Evolutionary conservation across 352 stramenopile genomes (phyloP), one percentile per base, ranked within the genome.

Genomic region (Phytopythium mirpurense): DNA sequence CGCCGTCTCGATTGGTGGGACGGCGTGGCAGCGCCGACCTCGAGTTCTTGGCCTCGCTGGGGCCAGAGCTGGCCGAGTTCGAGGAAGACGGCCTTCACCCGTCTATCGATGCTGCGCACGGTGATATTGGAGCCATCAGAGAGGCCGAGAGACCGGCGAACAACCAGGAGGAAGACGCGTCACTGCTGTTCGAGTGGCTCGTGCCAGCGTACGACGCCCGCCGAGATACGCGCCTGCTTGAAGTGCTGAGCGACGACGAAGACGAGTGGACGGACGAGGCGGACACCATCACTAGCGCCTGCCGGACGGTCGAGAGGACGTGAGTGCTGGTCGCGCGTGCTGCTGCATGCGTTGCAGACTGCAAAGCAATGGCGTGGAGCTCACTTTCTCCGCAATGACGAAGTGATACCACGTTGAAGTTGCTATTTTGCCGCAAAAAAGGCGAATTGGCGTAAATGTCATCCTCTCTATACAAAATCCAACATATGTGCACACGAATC

Each of bases 11-110:
- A n/a, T n/a, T n/a, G n/a, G n/a, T n/a, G n/a, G n/a, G n/a, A n/a
- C 36, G 2, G 16, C 12, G 50, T 26, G 14, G 19, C 10, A 26
- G 23, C 19, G 57, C 43, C 29, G 61, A 54, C 19, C 55, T 54
- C 19, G 38, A 48, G 11, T 59, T 51, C 27, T 69, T 60, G 23
- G 46, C 46, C 6, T 52, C 60, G 6, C 45, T 77, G 2, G 54
- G 58, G 7, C 71, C 72, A 8, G 76, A 87, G 38, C 60, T 86
- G 2, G 72, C 74, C 18, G 77, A 79, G 44, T 86, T 86, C 23
- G 74, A 86, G 59, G 77, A 88, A 51, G 74, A 83, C 11, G 77
- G 74, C 3, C 49, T 87, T 19, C 59, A 11, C 26, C 24, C 41
- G 15, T 19, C 11, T 9, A 16, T 9, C 15, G 18, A 45, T 5